These are phyloP conservation scores for Zanthoxylum bungeanum DNA, from an alignment of 345 rosid genomes.

Conservation along the genomic window DNA sequence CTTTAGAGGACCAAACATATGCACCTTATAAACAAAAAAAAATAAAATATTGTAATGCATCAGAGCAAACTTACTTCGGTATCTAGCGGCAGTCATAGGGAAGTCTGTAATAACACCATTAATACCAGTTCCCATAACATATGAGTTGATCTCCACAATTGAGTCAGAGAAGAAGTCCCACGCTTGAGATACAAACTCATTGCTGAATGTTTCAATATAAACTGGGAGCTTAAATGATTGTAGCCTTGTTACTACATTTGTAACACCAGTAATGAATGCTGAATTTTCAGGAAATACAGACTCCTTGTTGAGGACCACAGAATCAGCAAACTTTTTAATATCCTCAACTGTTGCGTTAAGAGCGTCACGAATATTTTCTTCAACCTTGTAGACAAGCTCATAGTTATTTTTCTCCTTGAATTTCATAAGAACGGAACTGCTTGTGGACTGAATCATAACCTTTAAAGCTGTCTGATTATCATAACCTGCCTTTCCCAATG, in stretches of 20 bases:
- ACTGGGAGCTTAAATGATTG: constrained; percentile 50
- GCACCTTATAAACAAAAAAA: neutral
- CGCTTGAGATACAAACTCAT: constrained; percentile 85
- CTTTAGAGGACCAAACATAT: neutral
- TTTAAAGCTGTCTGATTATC: constrained; percentile 36
- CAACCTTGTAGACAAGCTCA: constrained; percentile 61
- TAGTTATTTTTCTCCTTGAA: constrained; percentile 47
- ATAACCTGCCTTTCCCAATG: constrained; percentile 64
- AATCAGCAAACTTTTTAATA: constrained; percentile 61
- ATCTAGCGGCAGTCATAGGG: constrained; percentile 71
- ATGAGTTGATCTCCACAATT: constrained; percentile 70
- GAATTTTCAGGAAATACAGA: constrained; percentile 42
- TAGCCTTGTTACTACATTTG: constrained; percentile 51
- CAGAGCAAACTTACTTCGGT: constrained; percentile 56
- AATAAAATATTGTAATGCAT: neutral
- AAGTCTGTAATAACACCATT: constrained; percentile 81
- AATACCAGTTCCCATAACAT: constrained; percentile 20
- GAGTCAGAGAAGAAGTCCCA: constrained; percentile 88
- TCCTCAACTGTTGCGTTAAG: constrained; percentile 41
- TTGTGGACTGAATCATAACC: constrained; percentile 81
- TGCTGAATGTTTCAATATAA: constrained; percentile 63
- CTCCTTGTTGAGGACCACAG: constrained; percentile 53
- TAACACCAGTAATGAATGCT: constrained; percentile 28
- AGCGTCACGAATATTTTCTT: constrained; percentile 61
- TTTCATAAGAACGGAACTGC: constrained; percentile 67